These are phyloP conservation scores for Helenozyma rhizophorensis DNA, from an alignment of 805 yeast genomes.

Conservation along the genomic window DNA sequence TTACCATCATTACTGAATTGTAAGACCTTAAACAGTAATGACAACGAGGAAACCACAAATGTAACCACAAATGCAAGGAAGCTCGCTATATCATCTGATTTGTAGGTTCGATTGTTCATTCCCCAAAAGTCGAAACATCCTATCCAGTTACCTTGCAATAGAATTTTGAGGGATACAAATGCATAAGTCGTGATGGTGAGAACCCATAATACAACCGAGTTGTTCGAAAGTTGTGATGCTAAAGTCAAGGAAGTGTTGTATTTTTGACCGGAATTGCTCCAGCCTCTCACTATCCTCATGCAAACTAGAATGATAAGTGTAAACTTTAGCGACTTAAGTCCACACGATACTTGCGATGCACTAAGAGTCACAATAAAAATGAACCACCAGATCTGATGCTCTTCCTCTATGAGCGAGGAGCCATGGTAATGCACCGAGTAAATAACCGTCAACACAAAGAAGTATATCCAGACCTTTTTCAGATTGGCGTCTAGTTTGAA, in stretches of 20 bases:
- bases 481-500: slow-evolving; percentile 2
- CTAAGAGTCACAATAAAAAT: slow-evolving; percentile 17
- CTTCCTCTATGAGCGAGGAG: slow-evolving; percentile 78
- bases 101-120: slow-evolving; percentile 1
- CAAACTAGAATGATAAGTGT: no score
- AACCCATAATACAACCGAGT: slow-evolving; percentile 42
- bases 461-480: no score
- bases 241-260: slow-evolving; percentile 40
- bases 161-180: slow-evolving; percentile 15
- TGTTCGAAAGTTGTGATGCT: slow-evolving; percentile 35
- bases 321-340: no score
- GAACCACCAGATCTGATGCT: slow-evolving; percentile 93
- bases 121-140: slow-evolving; percentile 16
- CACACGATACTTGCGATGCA: slow-evolving; percentile 3
- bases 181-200: slow-evolving; percentile 40
- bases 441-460: slow-evolving; percentile 41
- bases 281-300: slow-evolving; percentile 64
- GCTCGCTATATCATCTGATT: slow-evolving; percentile 19
- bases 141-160: slow-evolving; percentile 22
- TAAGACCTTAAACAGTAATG: slow-evolving; percentile 51
- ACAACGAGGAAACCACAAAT: slow-evolving; percentile 42
- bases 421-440: slow-evolving; percentile 79
- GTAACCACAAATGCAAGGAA: slow-evolving; percentile 41
- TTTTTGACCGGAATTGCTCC: slow-evolving; percentile 92
- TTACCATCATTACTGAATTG: slow-evolving; percentile 56